phyloP scores from a whole-genome alignment of 257 asterid species.

The Solanum peruvianum region DNA sequence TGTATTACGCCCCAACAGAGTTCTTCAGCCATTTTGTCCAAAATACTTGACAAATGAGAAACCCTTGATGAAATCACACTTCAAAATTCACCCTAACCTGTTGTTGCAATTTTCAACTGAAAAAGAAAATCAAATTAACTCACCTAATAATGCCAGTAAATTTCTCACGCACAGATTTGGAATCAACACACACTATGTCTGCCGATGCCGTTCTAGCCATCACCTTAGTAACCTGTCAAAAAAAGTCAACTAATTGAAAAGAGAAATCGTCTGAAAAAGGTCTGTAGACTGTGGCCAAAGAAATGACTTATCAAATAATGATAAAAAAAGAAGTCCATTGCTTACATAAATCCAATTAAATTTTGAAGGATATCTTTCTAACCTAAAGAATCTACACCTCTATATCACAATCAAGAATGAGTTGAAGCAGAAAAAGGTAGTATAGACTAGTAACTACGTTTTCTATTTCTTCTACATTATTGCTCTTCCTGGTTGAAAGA shows the following conservation, averaged over 20 bases:
- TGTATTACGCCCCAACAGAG: background rate
- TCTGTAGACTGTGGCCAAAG: background rate
- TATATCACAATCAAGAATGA: background rate
- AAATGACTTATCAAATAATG: background rate
- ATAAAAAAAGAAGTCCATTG: background rate
- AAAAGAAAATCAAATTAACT: background rate
- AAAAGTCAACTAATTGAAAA: background rate
- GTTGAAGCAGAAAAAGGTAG: background rate
- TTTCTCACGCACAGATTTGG: conserved; percentile 73
- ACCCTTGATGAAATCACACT: background rate
- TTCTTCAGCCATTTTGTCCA: background rate
- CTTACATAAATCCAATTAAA: background rate
- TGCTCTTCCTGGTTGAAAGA: background rate
- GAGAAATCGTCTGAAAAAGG: background rate
- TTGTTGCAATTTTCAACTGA: background rate
- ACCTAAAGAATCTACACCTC: background rate
- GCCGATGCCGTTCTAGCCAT: conserved; percentile 87
- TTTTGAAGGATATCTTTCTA: background rate
- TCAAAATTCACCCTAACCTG: background rate
- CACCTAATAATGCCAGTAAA: conserved; percentile 86
- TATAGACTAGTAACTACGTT: background rate
- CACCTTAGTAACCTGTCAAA: conserved; percentile 73
- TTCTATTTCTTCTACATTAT: background rate
- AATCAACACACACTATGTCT: conserved; percentile 78
- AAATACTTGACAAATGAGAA: background rate